Conservation (phyloP, 495 filamentous ascomycete genomes). For the Penicillium pancosmium region DNA sequence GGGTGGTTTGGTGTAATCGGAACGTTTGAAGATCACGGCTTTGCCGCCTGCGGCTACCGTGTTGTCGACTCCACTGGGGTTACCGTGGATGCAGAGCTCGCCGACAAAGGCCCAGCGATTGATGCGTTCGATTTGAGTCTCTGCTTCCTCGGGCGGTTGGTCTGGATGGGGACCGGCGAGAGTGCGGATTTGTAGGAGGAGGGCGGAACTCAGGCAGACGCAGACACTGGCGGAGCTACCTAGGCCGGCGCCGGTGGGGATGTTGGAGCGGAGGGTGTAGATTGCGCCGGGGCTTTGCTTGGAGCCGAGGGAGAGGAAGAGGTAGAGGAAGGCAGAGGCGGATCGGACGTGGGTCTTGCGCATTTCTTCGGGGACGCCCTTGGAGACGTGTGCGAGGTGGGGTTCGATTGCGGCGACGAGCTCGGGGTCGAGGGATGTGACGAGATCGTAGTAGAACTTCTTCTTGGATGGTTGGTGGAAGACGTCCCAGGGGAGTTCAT, state of each 20-base stretch:
- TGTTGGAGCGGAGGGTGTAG: constrained; percentile 91
- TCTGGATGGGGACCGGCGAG: constrained; percentile 87
- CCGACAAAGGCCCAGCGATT: constrained; percentile 97
- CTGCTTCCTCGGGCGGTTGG: constrained; percentile 78
- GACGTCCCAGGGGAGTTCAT: constrained; percentile 78
- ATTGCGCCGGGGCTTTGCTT: constrained; percentile 75
- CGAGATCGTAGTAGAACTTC: constrained; percentile 86
- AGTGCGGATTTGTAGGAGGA: constrained; percentile 85
- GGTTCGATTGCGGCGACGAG: constrained; percentile 77
- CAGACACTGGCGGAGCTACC: constrained; percentile 91
- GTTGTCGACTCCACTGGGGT: constrained; percentile 95
- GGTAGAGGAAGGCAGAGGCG: constrained; percentile 85
- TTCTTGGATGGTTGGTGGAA: constrained; percentile 84
- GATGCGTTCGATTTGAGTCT: constrained; percentile 85
- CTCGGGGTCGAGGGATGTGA: constrained; percentile 81
- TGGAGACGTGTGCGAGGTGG: constrained; percentile 69
- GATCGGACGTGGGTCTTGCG: constrained; percentile 81
- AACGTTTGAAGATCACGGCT: constrained; percentile 85
- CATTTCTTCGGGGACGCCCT: constrained; percentile 58
- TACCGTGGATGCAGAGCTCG: constrained; percentile 95
- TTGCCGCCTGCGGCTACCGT: constrained; percentile 93
- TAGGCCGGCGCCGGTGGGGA: constrained; percentile 89
- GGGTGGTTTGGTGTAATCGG: constrained; percentile 76
- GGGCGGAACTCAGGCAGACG: constrained; percentile 84
- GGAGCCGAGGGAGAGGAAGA: constrained; percentile 85